Evolutionary conservation across 116 monocot genomes (phyloP), one percentile per base, ranked within the genome.

Genomic region (Posidonia oceanica): DNA sequence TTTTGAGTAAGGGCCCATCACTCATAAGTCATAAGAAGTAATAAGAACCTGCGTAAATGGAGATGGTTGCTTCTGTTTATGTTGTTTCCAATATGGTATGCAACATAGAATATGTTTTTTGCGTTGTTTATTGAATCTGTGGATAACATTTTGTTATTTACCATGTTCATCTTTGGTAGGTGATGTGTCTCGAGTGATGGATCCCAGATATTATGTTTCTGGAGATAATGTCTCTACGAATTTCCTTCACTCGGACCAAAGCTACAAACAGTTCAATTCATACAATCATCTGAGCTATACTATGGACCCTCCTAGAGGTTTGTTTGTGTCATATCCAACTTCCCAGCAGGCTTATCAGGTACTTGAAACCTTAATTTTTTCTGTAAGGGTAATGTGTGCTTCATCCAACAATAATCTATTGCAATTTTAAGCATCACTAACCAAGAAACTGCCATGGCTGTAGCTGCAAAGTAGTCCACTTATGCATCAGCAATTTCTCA

Each of bases 321-420:
- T 14, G 29, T 63, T 23, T 63, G 23, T 22, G 10, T 15, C 10
- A 22, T 14, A 63, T 29, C 36, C 63, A 63, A 36, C 63, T 63
- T 63, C 23, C 14, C 63, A 63, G 63, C 63, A 63, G 37, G 14
- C 37, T 63, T 37, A 13, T 63, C 63, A 63, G 63, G 63, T 63
- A 63, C 14, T 37, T 36, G 5, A 36, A 36, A 63, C 23, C 12
- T 15, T 29, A 29, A 29, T 63, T 63, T 63, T 36, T 36, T 36
- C 4, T 63, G 37, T 63, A 15, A 12, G 23, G 37, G 18, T 23
- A 14, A 22, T 63, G 29, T 29, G 29, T 29, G 29, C 63, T 36
- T 63, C 36, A 14, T 37, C 37, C 14, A 22, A 3, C 0, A 63
- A 38, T 23, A 36, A 63, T 63, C 7, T 63, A 36, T 38, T 63